These are phyloP conservation scores for Populus ilicifolia DNA, from an alignment of 345 rosid species.

Conservation along the genomic window DNA sequence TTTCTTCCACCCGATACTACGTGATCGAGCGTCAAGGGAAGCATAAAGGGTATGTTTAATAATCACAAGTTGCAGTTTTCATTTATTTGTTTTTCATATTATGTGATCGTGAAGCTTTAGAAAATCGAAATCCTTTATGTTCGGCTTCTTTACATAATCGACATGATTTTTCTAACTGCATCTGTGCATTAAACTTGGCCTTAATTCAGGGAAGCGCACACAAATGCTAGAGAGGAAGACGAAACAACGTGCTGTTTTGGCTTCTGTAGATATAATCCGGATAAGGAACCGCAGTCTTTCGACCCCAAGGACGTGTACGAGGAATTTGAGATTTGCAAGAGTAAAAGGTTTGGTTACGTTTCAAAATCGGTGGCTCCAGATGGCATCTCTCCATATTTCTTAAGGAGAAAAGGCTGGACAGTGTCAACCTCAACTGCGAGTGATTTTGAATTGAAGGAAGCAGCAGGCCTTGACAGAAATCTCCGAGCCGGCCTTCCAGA, in stretches of 20 bases:
- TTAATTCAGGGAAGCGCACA: conserved; percentile 15
- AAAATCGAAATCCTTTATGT: not conserved
- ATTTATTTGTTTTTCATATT: not conserved
- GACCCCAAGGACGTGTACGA: conserved; percentile 1
- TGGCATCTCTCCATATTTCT: conserved; percentile 15
- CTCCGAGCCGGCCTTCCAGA: conserved; percentile 12
- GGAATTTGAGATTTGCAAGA: conserved; percentile 1
- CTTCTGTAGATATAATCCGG: not conserved
- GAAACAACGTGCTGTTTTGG: conserved; percentile 15
- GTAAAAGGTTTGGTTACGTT: not conserved
- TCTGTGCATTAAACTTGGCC: too few species aligned
- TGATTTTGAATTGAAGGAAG: conserved; percentile 9
- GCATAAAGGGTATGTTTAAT: conserved; percentile 14
- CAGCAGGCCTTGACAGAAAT: conserved; percentile 12
- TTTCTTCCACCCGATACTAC: conserved; percentile 39
- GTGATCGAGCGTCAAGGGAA: conserved; percentile 7
- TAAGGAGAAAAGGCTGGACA: conserved; percentile 16
- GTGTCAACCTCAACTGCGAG: not conserved
- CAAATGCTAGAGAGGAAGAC: conserved; percentile 12
- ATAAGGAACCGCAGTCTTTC: not conserved
- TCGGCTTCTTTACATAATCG: too few species aligned
- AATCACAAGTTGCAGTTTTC: not conserved
- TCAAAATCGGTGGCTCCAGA: conserved; percentile 7
- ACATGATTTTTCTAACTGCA: too few species aligned
- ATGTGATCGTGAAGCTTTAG: not conserved